Evolutionary conservation across 805 yeast species (phyloP).

Genomic region (Yarrowia alimentaria): DNA sequence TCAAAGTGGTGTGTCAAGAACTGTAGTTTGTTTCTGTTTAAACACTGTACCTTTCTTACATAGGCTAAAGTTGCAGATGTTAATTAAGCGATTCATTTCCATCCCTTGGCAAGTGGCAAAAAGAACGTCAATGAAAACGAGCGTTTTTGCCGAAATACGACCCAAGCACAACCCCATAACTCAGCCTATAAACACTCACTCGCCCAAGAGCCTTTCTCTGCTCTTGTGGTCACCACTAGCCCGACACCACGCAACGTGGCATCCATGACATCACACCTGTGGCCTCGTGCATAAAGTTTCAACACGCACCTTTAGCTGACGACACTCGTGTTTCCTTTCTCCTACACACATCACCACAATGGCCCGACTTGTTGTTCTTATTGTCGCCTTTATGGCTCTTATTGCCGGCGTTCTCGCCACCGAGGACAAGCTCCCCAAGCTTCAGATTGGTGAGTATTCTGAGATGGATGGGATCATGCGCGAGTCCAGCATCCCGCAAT

Average conservation of each 20-base stretch:
- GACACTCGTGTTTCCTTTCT: not conserved
- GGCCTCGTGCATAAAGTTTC: slow-evolving; percentile 5
- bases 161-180: not conserved
- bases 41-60: too few species aligned
- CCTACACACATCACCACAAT: not conserved
- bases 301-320: slow-evolving; percentile 11
- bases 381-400: slow-evolving; percentile 22
- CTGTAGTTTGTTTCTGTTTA: too few species aligned
- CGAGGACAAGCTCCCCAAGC: slow-evolving; percentile 32
- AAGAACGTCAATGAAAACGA: not conserved
- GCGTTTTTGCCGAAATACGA: not conserved
- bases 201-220: too few species aligned
- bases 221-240: too few species aligned
- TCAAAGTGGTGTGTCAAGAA: too few species aligned
- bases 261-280: slow-evolving; percentile 9
- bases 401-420: slow-evolving; percentile 26
- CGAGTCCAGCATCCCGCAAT: not conserved
- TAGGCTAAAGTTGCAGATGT: too few species aligned
- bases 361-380: slow-evolving; percentile 19
- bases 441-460: slow-evolving; percentile 36
- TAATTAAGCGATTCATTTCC: too few species aligned
- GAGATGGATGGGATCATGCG: not conserved
- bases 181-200: too few species aligned
- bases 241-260: too few species aligned
- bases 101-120: too few species aligned